Conservation (phyloP, 345 rosid genomes). For the Mercurialis annua region DNA sequence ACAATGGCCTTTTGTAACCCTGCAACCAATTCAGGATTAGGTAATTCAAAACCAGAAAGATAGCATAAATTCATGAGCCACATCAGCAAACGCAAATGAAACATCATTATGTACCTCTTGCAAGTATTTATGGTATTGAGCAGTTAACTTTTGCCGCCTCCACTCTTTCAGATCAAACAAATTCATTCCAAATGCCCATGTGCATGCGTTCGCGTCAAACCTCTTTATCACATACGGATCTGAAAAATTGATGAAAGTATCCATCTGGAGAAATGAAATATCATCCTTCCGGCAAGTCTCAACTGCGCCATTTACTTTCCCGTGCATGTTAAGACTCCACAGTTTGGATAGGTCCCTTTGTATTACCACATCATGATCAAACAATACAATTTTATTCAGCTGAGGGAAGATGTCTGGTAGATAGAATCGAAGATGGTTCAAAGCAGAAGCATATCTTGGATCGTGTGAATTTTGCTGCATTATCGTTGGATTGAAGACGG, state of each 20-base stretch:
- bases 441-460: slow-evolving; percentile 22
- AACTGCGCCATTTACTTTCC: slow-evolving; percentile 32
- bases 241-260: slow-evolving; percentile 27
- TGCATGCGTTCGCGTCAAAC: slow-evolving; percentile 22
- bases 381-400: slow-evolving; percentile 24
- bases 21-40: slow-evolving; percentile 16
- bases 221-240: slow-evolving; percentile 27
- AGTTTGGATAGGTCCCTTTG: slow-evolving; percentile 22
- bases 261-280: slow-evolving; percentile 27
- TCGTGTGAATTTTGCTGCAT: slow-evolving; percentile 47
- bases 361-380: slow-evolving; percentile 34
- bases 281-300: slow-evolving; percentile 37
- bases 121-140: slow-evolving; percentile 41
- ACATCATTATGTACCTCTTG: slow-evolving; percentile 51
- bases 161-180: slow-evolving; percentile 32
- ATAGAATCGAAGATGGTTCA: slow-evolving; percentile 32
- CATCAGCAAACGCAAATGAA: not conserved
- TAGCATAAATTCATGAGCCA: slow-evolving; percentile 2
- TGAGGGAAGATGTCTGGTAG: slow-evolving; percentile 30
- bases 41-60: not conserved
- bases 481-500: slow-evolving; percentile 31
- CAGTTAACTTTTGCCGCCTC: slow-evolving; percentile 25
- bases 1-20: slow-evolving; percentile 25
- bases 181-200: slow-evolving; percentile 37
- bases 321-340: slow-evolving; percentile 28